Evolutionary conservation across 78 protist genomes (phyloP).

Genomic region (Protostelium mycophagum): DNA sequence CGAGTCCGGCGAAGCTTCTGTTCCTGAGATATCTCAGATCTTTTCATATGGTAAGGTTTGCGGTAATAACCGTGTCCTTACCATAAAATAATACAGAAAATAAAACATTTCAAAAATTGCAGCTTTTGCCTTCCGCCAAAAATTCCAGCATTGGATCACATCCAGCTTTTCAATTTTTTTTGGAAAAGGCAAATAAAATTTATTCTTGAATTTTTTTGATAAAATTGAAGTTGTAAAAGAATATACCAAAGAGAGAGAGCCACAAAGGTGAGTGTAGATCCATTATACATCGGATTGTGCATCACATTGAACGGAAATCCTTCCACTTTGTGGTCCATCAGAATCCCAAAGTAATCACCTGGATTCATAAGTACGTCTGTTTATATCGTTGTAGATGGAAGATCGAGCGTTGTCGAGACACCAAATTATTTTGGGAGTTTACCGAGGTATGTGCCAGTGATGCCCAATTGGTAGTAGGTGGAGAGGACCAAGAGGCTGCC

Average conservation of each 20-base stretch:
- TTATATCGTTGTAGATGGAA: neutral
- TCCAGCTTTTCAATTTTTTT: too few relatives aligned
- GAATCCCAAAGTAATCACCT: constrained; percentile 85
- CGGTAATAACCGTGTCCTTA: too few relatives aligned
- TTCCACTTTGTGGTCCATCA: constrained; percentile 68
- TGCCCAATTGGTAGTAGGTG: constrained; percentile 60
- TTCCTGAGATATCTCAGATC: neutral
- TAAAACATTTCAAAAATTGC: too few relatives aligned
- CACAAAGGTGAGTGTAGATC: constrained; percentile 67
- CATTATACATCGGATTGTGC: constrained; percentile 82
- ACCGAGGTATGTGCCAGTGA: constrained; percentile 84
- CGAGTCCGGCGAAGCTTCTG: constrained; percentile 48
- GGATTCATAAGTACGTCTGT: neutral
- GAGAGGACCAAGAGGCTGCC: constrained; percentile 62
- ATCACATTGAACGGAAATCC: constrained; percentile 85
- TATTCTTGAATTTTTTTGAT: neutral
- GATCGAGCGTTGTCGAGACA: too few relatives aligned
- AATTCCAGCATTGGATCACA: too few relatives aligned
- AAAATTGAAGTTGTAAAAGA: neutral
- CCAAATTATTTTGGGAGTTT: too few relatives aligned
- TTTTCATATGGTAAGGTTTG: too few relatives aligned
- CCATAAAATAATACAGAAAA: too few relatives aligned
- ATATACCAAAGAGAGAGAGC: constrained; percentile 31
- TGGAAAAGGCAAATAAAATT: too few relatives aligned
- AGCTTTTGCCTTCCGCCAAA: too few relatives aligned